Percentiles rank a stretch among this genome's conserved stretches.
Conservation (phyloP, 2,329 filamentous ascomycete genomes). For the Aschersonia sp. region DNA sequence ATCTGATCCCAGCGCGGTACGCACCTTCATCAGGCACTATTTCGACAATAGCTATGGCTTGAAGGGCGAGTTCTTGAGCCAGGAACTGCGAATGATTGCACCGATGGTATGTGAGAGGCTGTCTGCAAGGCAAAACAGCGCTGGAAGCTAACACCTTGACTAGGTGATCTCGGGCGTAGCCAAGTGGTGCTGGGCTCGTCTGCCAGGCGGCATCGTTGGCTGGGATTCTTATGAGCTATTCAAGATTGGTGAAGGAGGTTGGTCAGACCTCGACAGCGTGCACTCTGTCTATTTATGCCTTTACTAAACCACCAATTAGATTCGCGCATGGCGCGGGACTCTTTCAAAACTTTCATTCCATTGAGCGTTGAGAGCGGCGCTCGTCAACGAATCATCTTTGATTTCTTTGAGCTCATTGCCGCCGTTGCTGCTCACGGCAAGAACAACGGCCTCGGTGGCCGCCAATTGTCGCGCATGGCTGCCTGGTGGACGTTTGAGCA, state of each 20-base stretch:
- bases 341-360: constrained; percentile 93
- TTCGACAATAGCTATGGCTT: constrained; percentile 57
- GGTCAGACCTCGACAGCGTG: neutral
- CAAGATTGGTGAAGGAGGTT: constrained; percentile 85
- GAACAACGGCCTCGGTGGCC: constrained; percentile 78
- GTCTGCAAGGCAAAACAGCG: neutral
- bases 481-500: constrained; percentile 99
- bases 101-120: constrained; percentile 55
- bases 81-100: constrained; percentile 84
- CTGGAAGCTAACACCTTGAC: neutral
- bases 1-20: constrained; percentile 80
- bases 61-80: constrained; percentile 55
- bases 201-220: constrained; percentile 80
- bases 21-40: constrained; percentile 84
- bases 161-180: constrained; percentile 85
- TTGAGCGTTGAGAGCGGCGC: constrained; percentile 80
- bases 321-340: constrained; percentile 79
- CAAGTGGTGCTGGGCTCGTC: constrained; percentile 97
- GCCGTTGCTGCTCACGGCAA: constrained; percentile 89
- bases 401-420: constrained; percentile 88
- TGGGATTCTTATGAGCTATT: constrained; percentile 98
- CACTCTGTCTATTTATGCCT: neutral
- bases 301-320: constrained; percentile 38
- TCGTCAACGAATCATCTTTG: constrained; percentile 77
- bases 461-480: constrained; percentile 87